Base-by-base conservation (phyloP, 1,284 basidiomycete species). In the Sporisorium scitamineum region DNA sequence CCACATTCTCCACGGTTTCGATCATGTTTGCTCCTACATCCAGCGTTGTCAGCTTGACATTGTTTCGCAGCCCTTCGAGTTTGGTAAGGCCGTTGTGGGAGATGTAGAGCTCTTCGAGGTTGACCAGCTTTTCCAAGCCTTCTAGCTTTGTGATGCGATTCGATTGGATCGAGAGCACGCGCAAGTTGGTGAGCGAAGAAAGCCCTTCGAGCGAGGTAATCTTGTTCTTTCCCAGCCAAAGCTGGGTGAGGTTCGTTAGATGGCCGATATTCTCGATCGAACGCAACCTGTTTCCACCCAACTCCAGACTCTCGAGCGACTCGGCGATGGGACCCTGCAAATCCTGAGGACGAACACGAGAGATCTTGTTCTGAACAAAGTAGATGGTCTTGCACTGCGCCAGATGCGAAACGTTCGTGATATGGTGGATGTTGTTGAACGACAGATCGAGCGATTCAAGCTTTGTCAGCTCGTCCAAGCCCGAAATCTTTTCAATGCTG, bases 301-400 rank as follows among this genome's bases (percentile, higher is more conserved):
- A 88, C 86, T 99, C 96, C 11, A 99, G 87, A 80, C 93, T 95
- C 54, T 90, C 89, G 64, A 98, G 85, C 3, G 90, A 90, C n/a
- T 81, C 80, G 0, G 87, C 87, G 26, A 90, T 90, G 59, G 92
- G 84, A 44, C 89, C 86, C 64, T 89, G 86, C 9, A 95, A 86
- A 47, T 91, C 89, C 14, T 89, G 88, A 1, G 75, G 54, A 3
- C 84, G 74, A 51, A 99, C 93, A 63, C 89, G 90, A 7, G 90
- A 90, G 79, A 99, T 96, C 87, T 93, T 93, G 87, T 99, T 98
- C 86, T 99, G 96, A 2, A 99, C 94, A 80, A 99, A 94, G 87
- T 94, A 99, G 24, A 97, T 88, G 0, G 93, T 93, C 55, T 89
- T 87, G 32, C 97, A 88, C 22, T 86, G 79, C 14, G 73, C 85